Evolutionary conservation across 768 basidiomycete species (phyloP).

Genomic region (Pilatotrama ljubarskyi): DNA sequence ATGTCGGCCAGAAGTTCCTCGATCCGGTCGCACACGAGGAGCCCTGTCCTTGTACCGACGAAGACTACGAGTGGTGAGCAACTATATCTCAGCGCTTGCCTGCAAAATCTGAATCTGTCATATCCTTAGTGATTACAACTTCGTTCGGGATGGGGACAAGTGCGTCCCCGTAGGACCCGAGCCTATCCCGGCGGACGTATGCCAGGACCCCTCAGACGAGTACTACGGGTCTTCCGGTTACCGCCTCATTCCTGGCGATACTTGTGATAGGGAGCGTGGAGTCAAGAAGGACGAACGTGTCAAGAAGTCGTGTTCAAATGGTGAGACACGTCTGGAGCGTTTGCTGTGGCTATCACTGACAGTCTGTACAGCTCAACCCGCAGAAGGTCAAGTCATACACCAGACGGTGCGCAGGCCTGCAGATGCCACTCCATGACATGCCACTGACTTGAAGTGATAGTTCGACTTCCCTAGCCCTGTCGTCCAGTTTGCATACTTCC

Average conservation of each 20-base stretch:
- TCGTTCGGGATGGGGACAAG: constrained; percentile 64
- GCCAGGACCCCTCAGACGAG: constrained; percentile 54
- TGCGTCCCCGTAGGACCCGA: constrained; percentile 91
- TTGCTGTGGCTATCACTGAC: neutral
- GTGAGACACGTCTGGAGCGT: constrained; percentile 36
- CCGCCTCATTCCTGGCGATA: constrained; percentile 90
- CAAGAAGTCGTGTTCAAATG: constrained; percentile 76
- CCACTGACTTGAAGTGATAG: constrained; percentile 37
- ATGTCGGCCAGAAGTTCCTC: constrained; percentile 84
- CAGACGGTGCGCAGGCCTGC: constrained; percentile 51
- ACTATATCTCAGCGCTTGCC: neutral
- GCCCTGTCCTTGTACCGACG: constrained; percentile 77
- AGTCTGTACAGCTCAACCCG: constrained; percentile 62
- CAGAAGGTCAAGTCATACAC: constrained; percentile 75
- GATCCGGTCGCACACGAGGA: constrained; percentile 88
- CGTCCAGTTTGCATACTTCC: constrained; percentile 83
- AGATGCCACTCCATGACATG: neutral
- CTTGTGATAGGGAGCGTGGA: constrained; percentile 64
- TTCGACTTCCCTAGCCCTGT: constrained; percentile 67
- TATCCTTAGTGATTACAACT: constrained; percentile 81
- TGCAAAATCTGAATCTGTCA: neutral
- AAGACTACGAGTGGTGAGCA: constrained; percentile 90
- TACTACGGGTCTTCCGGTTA: constrained; percentile 93
- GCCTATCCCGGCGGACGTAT: constrained; percentile 76
- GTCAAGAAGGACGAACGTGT: constrained; percentile 66